phyloP scores from a whole-genome alignment of 495 filamentous ascomycete species.

The Talaromyces wortmannii region DNA sequence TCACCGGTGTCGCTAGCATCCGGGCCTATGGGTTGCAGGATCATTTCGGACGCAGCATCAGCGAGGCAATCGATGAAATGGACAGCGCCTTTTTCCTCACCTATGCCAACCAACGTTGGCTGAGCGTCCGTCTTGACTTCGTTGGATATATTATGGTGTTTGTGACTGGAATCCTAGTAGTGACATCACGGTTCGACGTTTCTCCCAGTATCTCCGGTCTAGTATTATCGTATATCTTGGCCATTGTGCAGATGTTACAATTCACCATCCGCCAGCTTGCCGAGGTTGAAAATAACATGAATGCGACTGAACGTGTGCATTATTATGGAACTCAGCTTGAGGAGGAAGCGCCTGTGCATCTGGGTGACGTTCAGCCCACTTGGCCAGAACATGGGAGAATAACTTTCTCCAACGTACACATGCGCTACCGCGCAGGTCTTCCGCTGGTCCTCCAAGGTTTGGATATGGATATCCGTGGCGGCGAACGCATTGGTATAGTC shows the following conservation, averaged over 20 bases:
- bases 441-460: constrained; percentile 80
- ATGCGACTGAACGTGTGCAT: constrained; percentile 86
- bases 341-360: constrained; percentile 77
- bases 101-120: constrained; percentile 90
- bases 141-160: constrained; percentile 81
- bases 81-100: constrained; percentile 90
- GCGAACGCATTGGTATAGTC: constrained; percentile 89
- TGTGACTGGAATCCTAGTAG: constrained; percentile 80
- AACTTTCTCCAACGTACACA: constrained; percentile 74
- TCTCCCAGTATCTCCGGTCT: constrained; percentile 77
- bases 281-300: constrained; percentile 97
- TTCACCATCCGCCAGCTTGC: constrained; percentile 92
- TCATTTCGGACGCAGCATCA: constrained; percentile 63
- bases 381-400: constrained; percentile 90
- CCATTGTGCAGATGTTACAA: constrained; percentile 93
- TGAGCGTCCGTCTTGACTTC: constrained; percentile 74
- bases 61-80: constrained; percentile 77
- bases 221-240: constrained; percentile 85
- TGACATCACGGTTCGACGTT: constrained; percentile 88
- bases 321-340: constrained; percentile 86
- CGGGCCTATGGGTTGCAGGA: constrained; percentile 78
- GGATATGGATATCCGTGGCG: constrained; percentile 68
- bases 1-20: constrained; percentile 77
- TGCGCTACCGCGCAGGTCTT: constrained; percentile 80
- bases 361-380: constrained; percentile 51